Conservation (phyloP, 140 eudicot genomes). For the Erigeron philadelphicus region DNA sequence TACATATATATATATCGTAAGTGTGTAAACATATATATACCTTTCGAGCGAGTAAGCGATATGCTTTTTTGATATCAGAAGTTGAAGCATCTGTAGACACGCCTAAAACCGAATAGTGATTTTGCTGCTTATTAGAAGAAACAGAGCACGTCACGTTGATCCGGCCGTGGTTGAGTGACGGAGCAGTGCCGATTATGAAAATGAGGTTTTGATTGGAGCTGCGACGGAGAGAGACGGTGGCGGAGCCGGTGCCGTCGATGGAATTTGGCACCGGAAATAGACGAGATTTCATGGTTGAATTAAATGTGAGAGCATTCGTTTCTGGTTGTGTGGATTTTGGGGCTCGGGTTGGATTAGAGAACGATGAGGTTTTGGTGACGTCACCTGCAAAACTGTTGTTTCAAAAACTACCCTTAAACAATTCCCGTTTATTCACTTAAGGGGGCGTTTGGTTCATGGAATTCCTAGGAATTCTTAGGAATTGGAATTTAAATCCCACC, state of each 20-base stretch:
- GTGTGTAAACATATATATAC: slow-evolving; percentile 19
- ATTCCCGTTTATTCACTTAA: too few relatives aligned
- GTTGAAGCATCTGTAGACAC: slow-evolving; percentile 58
- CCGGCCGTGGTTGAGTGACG: slow-evolving; percentile 16
- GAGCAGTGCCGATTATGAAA: slow-evolving; percentile 28
- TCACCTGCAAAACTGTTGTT: slow-evolving; percentile 11
- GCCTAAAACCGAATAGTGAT: slow-evolving; percentile 72
- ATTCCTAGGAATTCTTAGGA: too few relatives aligned
- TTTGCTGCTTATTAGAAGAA: slow-evolving; percentile 36
- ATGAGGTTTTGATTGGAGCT: slow-evolving; percentile 32
- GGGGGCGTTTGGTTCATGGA: too few relatives aligned
- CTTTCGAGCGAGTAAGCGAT: slow-evolving; percentile 84
- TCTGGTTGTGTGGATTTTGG: slow-evolving; percentile 17
- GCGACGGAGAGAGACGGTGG: slow-evolving; percentile 24
- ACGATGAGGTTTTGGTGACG: slow-evolving; percentile 13
- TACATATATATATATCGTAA: not conserved
- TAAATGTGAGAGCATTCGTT: slow-evolving; percentile 30
- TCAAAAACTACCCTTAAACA: too few relatives aligned
- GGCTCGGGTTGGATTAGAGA: not conserved
- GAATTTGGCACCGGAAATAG: slow-evolving; percentile 45
- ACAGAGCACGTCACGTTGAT: slow-evolving; percentile 31
- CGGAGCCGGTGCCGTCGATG: slow-evolving; percentile 36
- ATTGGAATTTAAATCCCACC: too few relatives aligned
- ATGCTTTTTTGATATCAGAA: slow-evolving; percentile 70
- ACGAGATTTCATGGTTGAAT: slow-evolving; percentile 46